Evolutionary conservation across 441 rosid genomes (phyloP).

Genomic region (Adansonia madagascariensis): DNA sequence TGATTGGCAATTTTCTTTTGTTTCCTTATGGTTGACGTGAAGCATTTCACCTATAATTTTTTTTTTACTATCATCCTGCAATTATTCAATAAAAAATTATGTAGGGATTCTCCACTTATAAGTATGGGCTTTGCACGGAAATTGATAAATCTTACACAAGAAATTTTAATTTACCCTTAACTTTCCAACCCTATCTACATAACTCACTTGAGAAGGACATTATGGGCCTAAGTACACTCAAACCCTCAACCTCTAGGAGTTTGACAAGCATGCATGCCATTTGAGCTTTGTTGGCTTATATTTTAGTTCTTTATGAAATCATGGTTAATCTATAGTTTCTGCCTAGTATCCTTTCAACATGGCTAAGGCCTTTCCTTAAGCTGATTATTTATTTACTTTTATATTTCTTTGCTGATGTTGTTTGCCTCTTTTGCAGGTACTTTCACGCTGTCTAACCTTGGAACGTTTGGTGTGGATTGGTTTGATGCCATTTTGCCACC

Average conservation of each 20-base stretch:
- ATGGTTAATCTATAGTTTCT: background rate
- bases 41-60: too few species aligned
- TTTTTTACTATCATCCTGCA: too few species aligned
- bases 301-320: background rate
- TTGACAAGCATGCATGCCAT: too few species aligned
- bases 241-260: too few species aligned
- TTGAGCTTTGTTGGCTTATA: background rate
- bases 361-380: background rate
- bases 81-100: too few species aligned
- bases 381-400: background rate
- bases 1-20: background rate
- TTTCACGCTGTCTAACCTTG: conserved; percentile 92
- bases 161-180: too few species aligned
- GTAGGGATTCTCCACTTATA: too few species aligned
- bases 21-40: background rate
- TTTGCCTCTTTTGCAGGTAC: conserved; percentile 58
- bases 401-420: background rate
- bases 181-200: too few species aligned
- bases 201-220: too few species aligned
- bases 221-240: too few species aligned
- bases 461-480: conserved; percentile 92
- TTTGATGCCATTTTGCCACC: conserved; percentile 96
- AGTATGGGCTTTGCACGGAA: too few species aligned
- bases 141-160: too few species aligned
- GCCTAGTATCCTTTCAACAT: background rate